phyloP scores from a whole-genome alignment of 306 rosid genomes.

The Sesbania bispinosa region DNA sequence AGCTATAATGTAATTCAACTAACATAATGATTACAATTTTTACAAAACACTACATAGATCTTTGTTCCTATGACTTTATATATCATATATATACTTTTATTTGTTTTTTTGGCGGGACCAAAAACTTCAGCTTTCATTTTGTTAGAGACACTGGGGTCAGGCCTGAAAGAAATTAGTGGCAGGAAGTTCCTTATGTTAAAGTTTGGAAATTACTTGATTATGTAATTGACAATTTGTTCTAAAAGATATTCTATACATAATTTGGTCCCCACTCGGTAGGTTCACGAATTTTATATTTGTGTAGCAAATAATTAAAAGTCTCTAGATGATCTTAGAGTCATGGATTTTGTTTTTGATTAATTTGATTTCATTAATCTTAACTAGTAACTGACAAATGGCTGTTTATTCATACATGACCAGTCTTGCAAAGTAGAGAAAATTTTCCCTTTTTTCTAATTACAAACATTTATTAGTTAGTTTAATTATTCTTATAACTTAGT shows the following conservation, averaged over 20 bases:
- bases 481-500: no score
- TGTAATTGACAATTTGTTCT: background rate
- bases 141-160: conserved; percentile 18
- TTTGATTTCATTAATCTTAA: background rate
- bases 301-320: no score
- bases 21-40: conserved; percentile 26
- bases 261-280: background rate
- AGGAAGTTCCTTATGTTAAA: conserved; percentile 11
- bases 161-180: conserved; percentile 14
- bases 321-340: background rate
- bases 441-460: background rate
- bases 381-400: background rate
- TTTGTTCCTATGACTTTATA: conserved; percentile 21
- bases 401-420: background rate
- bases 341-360: background rate
- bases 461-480: no score
- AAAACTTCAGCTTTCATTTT: no score
- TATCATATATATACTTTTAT: background rate
- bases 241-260: background rate
- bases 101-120: no score
- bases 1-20: conserved; percentile 20
- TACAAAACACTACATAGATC: no score
- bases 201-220: conserved; percentile 25
- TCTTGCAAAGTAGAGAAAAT: background rate
- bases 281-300: background rate